A percentile compares a stretch with the other conserved stretches of the same genome.
Conservation (phyloP, 2,329 filamentous ascomycete species). For the Phaeosphaeria sp. region DNA sequence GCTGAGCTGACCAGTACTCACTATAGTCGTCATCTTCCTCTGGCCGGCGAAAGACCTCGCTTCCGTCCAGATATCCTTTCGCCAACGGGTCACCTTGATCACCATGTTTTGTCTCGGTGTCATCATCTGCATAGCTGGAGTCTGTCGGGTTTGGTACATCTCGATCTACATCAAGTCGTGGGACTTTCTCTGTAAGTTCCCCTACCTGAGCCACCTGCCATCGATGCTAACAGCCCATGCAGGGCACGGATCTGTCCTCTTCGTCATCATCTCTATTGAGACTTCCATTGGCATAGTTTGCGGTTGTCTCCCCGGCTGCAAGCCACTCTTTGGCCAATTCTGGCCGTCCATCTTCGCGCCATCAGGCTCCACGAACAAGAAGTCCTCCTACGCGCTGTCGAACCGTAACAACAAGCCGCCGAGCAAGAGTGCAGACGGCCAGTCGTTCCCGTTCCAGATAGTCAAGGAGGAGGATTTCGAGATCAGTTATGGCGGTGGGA, state of each 20-base stretch:
- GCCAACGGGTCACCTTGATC: background rate
- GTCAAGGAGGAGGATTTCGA: background rate
- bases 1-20: background rate
- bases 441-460: background rate
- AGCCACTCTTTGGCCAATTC: background rate
- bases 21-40: background rate
- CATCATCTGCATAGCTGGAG: background rate
- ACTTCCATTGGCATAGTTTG: background rate
- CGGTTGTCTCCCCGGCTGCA: background rate
- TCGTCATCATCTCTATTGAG: background rate
- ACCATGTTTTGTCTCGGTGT: background rate
- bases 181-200: background rate
- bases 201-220: background rate
- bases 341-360: background rate
- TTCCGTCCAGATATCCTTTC: background rate
- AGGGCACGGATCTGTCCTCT: background rate
- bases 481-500: background rate
- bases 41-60: background rate
- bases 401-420: background rate
- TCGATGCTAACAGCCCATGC: background rate
- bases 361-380: background rate
- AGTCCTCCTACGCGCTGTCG: background rate
- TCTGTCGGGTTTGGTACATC: background rate
- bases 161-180: background rate
- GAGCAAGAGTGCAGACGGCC: background rate